phyloP scores from a whole-genome alignment of 257 asterid genomes.

The Lycium barbarum region DNA sequence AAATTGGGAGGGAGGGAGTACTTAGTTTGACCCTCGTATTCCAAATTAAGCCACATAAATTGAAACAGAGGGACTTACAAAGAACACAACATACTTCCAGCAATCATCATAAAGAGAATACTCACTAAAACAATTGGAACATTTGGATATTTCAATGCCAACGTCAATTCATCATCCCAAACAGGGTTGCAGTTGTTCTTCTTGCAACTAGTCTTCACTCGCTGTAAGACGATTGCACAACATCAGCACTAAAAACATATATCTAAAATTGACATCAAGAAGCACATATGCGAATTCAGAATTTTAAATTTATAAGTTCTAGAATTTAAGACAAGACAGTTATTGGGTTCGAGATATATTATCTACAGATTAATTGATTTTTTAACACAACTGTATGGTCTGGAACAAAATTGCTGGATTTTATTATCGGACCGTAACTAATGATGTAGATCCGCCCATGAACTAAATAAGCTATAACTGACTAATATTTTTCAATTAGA shows the following conservation, averaged over 20 bases:
- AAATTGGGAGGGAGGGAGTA: too few species aligned
- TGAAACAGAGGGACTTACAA: too few species aligned
- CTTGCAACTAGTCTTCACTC: slow-evolving; percentile 71
- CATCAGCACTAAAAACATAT: neutral
- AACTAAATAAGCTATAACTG: too few species aligned
- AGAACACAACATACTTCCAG: too few species aligned
- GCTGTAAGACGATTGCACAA: slow-evolving; percentile 47
- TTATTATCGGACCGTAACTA: too few species aligned
- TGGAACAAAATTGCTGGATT: too few species aligned
- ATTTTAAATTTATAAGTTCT: neutral
- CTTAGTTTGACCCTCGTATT: too few species aligned
- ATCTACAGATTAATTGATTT: too few species aligned
- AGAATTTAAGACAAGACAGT: neutral
- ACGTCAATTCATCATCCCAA: slow-evolving; percentile 81
- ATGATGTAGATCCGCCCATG: too few species aligned
- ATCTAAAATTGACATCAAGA: neutral
- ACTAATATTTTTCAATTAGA: too few species aligned
- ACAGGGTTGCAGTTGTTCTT: slow-evolving; percentile 70
- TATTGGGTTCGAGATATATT: neutral
- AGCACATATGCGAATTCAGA: neutral
- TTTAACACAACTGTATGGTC: too few species aligned
- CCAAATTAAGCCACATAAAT: too few species aligned
- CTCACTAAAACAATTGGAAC: slow-evolving; percentile 65
- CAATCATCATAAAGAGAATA: neutral
- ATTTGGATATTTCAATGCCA: slow-evolving; percentile 59